A percentile compares a stretch with the other conserved stretches of the same genome.
These are phyloP conservation scores for Alliaria petiolata DNA, from an alignment of 345 rosid genomes.

Conservation along the genomic window DNA sequence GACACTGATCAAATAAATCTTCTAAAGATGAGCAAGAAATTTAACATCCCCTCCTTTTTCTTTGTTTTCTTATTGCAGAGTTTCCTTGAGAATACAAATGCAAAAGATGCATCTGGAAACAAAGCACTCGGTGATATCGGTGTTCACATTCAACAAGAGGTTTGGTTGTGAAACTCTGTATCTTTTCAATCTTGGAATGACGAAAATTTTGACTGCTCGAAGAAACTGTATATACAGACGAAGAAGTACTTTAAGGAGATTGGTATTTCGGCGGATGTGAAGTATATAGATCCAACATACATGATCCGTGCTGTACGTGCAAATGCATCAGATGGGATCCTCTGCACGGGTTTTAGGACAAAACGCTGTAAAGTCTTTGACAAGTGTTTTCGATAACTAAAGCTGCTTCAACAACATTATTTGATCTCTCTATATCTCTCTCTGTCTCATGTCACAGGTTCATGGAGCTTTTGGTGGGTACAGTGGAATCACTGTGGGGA, in stretches of 20 bases:
- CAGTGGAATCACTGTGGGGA: conserved; percentile 80
- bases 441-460: conserved; percentile 48
- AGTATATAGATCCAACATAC: conserved; percentile 95
- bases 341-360: conserved; percentile 93
- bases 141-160: conserved; percentile 94
- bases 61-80: conserved; percentile 52
- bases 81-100: conserved; percentile 76
- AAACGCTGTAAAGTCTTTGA: conserved; percentile 68
- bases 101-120: conserved; percentile 95
- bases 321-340: conserved; percentile 93
- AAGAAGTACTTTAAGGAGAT: conserved; percentile 71
- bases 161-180: conserved; percentile 28
- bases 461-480: conserved; percentile 92
- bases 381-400: background rate
- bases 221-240: conserved; percentile 37
- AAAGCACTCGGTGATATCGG: conserved; percentile 75
- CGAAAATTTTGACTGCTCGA: background rate
- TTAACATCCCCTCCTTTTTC: background rate
- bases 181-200: background rate
- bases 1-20: background rate
- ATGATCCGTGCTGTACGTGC: conserved; percentile 96
- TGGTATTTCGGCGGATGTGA: conserved; percentile 69
- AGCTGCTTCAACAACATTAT: background rate
- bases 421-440: background rate
- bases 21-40: background rate